Base-by-base conservation (phyloP, 768 basidiomycete genomes). In the Wakefieldia striispora region DNA sequence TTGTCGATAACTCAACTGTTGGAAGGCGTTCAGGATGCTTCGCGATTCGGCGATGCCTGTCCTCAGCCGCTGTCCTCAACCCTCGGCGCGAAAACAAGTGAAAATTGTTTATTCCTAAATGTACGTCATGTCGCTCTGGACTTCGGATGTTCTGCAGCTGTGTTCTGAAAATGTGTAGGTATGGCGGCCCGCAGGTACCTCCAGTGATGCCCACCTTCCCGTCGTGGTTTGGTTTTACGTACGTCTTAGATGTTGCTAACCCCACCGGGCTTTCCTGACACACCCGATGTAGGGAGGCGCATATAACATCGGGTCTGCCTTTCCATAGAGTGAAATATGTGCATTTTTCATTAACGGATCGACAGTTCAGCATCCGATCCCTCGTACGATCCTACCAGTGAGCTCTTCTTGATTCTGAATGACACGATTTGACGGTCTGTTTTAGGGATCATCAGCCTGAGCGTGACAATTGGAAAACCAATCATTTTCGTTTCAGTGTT, bases 51-150 rank as follows among this genome's bases (percentile, higher is more conserved):
- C 0, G 70, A 79, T 51, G 79, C 78, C 2, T 84, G 81, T 58
- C 79, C 79, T 19, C 82, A 82, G 49, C 71, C 72, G 10, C 60
- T 70, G 10, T 57, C 51, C 9, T 29, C 54, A 3, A 57, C 42
- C 21, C 60, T 78, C 0, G 76, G 75, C 14, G 80, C 76, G 12
- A 68, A 72, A 3, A 66, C 75, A 9, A 68, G 67, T 8, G 82
- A 84, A 59, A 75, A 82, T 48, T 84, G 82, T 50, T 58, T 84
- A n/a, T 70, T 65, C 37, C 63, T 84, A 39, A 82, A 83, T 53
- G 82, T 60, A 50, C 7, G 59, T 43, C 9, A n/a, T 16, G 9
- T 24, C 3, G 2, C 1, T 34, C 16, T 26, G 26, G 34, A 42
- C 26, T 12, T 33, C 6, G 33, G 14, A 6, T 9, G 6, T 37